Evolutionary conservation across 495 filamentous ascomycete species (phyloP), one percentile per base, ranked within the genome.

Genomic region (Hypoxylon fuscum): DNA sequence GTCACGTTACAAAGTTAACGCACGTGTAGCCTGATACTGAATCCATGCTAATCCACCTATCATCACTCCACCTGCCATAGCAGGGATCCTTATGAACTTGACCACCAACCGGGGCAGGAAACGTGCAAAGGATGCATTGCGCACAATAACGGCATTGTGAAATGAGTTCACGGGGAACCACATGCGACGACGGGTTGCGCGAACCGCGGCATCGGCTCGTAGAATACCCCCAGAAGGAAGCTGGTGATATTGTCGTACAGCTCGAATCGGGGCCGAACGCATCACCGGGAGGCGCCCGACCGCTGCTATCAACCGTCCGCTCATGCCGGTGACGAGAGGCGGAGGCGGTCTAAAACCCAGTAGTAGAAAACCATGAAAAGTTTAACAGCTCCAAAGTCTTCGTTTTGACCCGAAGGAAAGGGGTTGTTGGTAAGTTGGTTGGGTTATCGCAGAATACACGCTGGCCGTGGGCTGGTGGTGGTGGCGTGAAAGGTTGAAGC

Each of bases 11-110:
- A 18, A 21, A 15, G 23, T 7, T 4, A 20, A 69, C 91, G 70
- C 83, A 96, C 91, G 90, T 46, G 88, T 88, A 59, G 95, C 94
- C 77, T 98, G 96, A 73, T 98, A 97, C 73, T 99, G 95, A 27
- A 99, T 68, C 82, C 97, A 99, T 37, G 91, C 91, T 25, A 95
- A 70, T 3, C 91, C 90, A 5, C 90, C 92, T 71, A 99, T 83
- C 76, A 89, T 90, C 38, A 90, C 87, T 37, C 90, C 92, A 29
- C 93, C 95, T 71, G 96, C 92, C 76, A 96, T 86, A 55, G 96
- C 94, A 21, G 95, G 95, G 45, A 97, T 76, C 46, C 91, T 83
- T 34, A 88, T 80, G 51, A 98, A 89, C 78, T 96, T 99, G 63
- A 96, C 65, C 7, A 93, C 87, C 35, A 99, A 81, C 69, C 91